Base-by-base conservation (phyloP, 176 grass and related monocot genomes). In the Avena insularis region DNA sequence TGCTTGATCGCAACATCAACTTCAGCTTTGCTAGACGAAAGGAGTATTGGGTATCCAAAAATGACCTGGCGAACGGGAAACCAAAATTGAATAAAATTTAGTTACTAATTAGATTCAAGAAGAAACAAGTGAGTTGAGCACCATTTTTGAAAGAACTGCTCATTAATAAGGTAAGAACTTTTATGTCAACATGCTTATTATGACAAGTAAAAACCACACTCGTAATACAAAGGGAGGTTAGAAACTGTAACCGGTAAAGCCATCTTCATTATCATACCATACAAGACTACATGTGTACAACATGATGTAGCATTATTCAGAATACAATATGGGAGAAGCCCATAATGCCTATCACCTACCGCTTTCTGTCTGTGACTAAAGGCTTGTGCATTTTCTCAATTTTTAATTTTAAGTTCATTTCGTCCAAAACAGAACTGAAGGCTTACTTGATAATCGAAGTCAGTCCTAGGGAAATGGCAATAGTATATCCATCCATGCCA, bases 1-100 rank as follows among this genome's bases (percentile, higher is more conserved):
- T 92, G 75, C 96, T 95, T 46, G 96, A 95, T 78, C 96, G 86
- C 84, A 98, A 83, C 90, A 92, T 98, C 86, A 98, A 89, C 92
- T 95, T 98, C 68, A 98, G 81, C 86, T 98, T 98, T 80, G 86
- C 60, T 79, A 98, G 84, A 84, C 84, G 86, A 90, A 91, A 98
- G 27, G 96, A 89, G 81, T 95, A 98, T 9, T 98, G 93, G 50
- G 88, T 95, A 87, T 98, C 93, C 81, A 98, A 75, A 93, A 98
- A 98, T 1, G 93, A 98, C 70, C 96, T 98, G 75, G n/a, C n/a
- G 12, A 71, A 86, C 14, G 47, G 9, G 6, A 90, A 25, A 29
- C 8, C 29, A 54, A 76, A 36, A 72, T 85, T 79, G 56, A 67
- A 66, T 75, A 50, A 80, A 82, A 71, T 35, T n/a, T 57, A 79